Conservation (phyloP, 2,329 filamentous ascomycete species). For the Xylariaceae sp. region DNA sequence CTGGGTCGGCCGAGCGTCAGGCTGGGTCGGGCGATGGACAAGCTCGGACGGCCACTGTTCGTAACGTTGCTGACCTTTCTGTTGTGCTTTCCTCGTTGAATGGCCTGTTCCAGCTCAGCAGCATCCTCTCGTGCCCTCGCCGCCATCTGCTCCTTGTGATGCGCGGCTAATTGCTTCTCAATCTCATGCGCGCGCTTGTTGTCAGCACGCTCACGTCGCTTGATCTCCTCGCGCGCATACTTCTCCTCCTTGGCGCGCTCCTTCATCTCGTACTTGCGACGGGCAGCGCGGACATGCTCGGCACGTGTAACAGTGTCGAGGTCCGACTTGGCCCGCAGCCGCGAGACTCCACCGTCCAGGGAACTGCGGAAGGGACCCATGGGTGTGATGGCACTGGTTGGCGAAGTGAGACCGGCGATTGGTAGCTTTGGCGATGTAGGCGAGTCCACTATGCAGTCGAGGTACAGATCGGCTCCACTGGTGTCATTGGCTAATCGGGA, state of each 20-base stretch:
- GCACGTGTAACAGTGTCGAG: constrained; percentile 50
- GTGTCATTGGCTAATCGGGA: constrained; percentile 42
- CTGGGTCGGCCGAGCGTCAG: constrained; percentile 24
- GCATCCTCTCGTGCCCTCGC: constrained; percentile 37
- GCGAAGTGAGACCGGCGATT: constrained; percentile 27
- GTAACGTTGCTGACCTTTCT: constrained; percentile 29
- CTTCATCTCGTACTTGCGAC: constrained; percentile 58
- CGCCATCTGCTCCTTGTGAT: constrained; percentile 43
- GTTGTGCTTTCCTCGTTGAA: constrained; percentile 28
- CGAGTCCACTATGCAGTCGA: constrained; percentile 37
- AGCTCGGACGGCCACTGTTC: constrained; percentile 30
- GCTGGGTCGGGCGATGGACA: constrained; percentile 28
- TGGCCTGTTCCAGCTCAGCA: constrained; percentile 31
- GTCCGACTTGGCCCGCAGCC: constrained; percentile 56
- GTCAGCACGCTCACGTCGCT: constrained; percentile 54
- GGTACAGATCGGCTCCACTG: constrained; percentile 43
- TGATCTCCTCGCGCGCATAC: constrained; percentile 53
- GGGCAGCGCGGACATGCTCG: constrained; percentile 55
- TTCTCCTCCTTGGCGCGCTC: constrained; percentile 59
- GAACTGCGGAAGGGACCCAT: constrained; percentile 54
- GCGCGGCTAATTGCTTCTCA: constrained; percentile 41
- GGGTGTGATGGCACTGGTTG: constrained; percentile 36
- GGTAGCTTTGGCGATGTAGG: constrained; percentile 29
- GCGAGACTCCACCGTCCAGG: constrained; percentile 52
- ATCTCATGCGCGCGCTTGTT: constrained; percentile 50